Conservation (phyloP, 2,329 filamentous ascomycete genomes). For the Aspergillus fumigatiaffinis region DNA sequence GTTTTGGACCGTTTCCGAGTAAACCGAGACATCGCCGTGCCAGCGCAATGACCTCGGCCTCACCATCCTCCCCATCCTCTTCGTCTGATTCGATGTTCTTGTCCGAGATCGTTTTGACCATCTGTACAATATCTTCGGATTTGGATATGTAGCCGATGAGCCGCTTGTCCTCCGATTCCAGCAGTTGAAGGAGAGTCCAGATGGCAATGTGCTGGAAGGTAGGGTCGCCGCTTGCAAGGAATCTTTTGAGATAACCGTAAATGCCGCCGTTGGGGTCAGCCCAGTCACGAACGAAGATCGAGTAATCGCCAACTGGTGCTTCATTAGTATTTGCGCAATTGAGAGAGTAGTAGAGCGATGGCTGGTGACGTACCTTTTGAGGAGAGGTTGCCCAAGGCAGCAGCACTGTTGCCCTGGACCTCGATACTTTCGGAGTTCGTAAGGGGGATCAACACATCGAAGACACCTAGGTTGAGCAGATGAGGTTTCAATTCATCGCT, state of each 20-base stretch:
- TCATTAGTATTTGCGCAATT: conserved; percentile 20
- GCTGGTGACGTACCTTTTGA: conserved; percentile 71
- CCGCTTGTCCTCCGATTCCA: conserved; percentile 89
- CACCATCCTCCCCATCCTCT: conserved; percentile 82
- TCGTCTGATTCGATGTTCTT: conserved; percentile 83
- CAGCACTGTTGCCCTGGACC: conserved; percentile 96
- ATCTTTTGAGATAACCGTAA: conserved; percentile 88
- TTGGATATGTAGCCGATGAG: conserved; percentile 86
- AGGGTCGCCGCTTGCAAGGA: conserved; percentile 88
- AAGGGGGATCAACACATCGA: conserved; percentile 91
- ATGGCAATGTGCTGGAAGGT: conserved; percentile 99
- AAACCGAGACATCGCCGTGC: conserved; percentile 87
- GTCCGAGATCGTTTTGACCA: conserved; percentile 88
- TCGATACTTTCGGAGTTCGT: conserved; percentile 96
- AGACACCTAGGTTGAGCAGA: conserved; percentile 85
- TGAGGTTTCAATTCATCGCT: conserved; percentile 95
- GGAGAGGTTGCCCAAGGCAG: conserved; percentile 89
- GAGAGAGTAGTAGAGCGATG: not conserved
- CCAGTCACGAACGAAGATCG: conserved; percentile 94
- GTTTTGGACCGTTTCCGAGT: conserved; percentile 72
- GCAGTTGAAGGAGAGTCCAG: conserved; percentile 91
- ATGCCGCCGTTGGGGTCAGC: conserved; percentile 87
- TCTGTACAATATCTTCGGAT: conserved; percentile 84
- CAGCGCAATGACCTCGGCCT: conserved; percentile 87
- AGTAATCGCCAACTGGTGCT: conserved; percentile 81